Evolutionary conservation across 306 rosid species (phyloP).

Genomic region (cucumber (Cucumis sativus)): Cucumber_9930_V3 NC_026658.2:26108501-26109000

Average conservation of each 20-base stretch:
- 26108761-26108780: not conserved
- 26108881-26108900: slow-evolving; percentile 66
- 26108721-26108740: not conserved
- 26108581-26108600: not conserved
- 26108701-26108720: not conserved
- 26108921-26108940: not conserved
- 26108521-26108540: not conserved
- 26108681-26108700: not conserved
- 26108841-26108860: slow-evolving; percentile 90
- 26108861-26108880: slow-evolving; percentile 97
- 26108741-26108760: not conserved
- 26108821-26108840: slow-evolving; percentile 43
- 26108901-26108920: not conserved
- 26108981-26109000: slow-evolving; percentile 13
- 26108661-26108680: not conserved
- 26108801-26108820: not conserved
- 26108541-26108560: not conserved
- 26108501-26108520: not conserved
- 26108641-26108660: not conserved
- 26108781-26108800: not conserved
- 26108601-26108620: not conserved
- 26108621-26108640: not conserved
- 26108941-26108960: not conserved
- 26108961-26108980: not conserved
- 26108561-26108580: not conserved